Base-by-base conservation (phyloP, 2,329 filamentous ascomycete species). In the Cyphellophora attinorum region DNA sequence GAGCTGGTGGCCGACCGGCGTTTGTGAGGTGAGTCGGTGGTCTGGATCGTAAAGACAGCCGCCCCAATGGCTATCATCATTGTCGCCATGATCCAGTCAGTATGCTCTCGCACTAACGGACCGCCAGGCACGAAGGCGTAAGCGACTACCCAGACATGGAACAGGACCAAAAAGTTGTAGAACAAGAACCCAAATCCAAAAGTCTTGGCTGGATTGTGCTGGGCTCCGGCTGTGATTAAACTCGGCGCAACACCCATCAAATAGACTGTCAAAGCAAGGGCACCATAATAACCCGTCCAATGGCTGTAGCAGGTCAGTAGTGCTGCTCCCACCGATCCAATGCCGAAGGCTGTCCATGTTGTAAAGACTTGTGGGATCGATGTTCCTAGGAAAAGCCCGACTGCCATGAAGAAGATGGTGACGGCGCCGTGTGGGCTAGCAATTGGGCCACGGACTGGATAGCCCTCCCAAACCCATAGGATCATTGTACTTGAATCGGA, bases 401-500 rank as follows among this genome's bases (percentile, higher is more conserved):
- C 63, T 17, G 83, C 85, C 91, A 98, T 98, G 39, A 80, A 80
- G 35, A 83, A 72, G 34, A 95, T 74, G 2, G 86, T 95, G 55
- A 81, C 75, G 50, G 84, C 85, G 35, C 88, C 91, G 51, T 96
- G 86, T n/a, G 86, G 85, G 31, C 80, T 85, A 41, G 86, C 76
- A 32, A 91, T 75, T 2, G 91, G 91, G 5, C 91, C 91, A 32
- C 82, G 77, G 27, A 96, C 75, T 11, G 91, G 91, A 51, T 83
- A 98, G 5, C 91, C 91, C 49, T 95, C 86, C 91, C 91, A 98
- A 3, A 85, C 85, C 91, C 91, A 98, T 11, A 88, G 71, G 38
- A 96, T 95, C 86, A 98, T 96, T 35, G 91, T 98, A 64, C 91
- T 96, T 0, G 88, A 93, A 56, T 98, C 91, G 0, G 91, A 95